Evolutionary conservation across 306 rosid genomes (phyloP), one percentile per base, ranked within the genome.

Genomic region (Hippophae rhamnoides): DNA sequence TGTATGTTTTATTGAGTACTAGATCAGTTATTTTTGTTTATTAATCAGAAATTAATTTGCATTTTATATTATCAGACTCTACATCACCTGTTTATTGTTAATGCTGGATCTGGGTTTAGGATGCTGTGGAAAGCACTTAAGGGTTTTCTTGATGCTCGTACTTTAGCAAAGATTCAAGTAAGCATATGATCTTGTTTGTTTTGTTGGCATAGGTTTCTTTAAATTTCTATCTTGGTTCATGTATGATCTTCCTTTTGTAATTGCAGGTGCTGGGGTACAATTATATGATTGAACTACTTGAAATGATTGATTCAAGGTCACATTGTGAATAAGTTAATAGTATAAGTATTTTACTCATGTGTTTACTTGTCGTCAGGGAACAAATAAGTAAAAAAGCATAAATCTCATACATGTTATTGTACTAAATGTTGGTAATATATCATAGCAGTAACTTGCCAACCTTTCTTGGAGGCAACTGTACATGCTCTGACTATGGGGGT

Each of bases 41-140:
- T 40, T 27, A 10, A 31, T 18, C 31, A 10, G 18, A 13, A 54
- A 47, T 27, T 52, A 43, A 13, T 31, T 12, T 13, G 7, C 38
- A 44, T n/a, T 14, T 23, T 8, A 40, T 56, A 41, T 45, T 72
- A 13, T 63, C 95, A 90, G 98, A 90, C 96, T 57, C 66, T 90
- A 58, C 69, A 90, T 74, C 77, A 52, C 58, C 81, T 90, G 41
- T 85, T 81, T 47, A 87, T 90, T 59, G 68, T 90, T 54, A 90
- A 90, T 69, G 98, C 98, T 25, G 98, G 96, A 63, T 81, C 87
- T 38, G 92, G 95, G 10, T 90, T 90, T 58, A 84, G 57, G 63
- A 72, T 87, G 72, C 73, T 90, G 70, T 90, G 98, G 98, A 90
- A 85, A 73, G 92, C 80, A 25, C 61, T 90, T 41, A 85, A 50